Percentiles rank a stretch among this genome's conserved stretches.
Conservation (phyloP, 441 rosid genomes). For the Jatropha multifida region DNA sequence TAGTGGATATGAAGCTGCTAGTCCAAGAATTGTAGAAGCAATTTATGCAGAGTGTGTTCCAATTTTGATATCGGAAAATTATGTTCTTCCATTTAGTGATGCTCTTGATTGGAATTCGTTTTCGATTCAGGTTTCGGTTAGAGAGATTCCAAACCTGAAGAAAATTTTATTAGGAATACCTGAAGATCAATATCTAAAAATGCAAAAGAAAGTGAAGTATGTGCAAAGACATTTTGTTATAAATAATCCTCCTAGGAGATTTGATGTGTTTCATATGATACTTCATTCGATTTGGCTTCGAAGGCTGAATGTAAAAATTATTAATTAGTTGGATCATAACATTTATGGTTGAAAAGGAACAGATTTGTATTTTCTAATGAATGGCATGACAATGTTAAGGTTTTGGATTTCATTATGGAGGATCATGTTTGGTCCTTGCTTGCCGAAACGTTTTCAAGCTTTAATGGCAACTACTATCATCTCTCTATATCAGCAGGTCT, state of each 20-base stretch:
- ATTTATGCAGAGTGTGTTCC: slow-evolving; percentile 68
- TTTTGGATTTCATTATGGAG: too few species aligned
- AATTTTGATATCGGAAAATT: slow-evolving; percentile 50
- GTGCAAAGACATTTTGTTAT: slow-evolving; percentile 53
- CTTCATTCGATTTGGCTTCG: slow-evolving; percentile 65
- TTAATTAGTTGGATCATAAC: background rate
- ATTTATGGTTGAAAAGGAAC: too few species aligned
- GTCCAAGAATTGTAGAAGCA: slow-evolving; percentile 60
- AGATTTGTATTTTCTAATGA: too few species aligned
- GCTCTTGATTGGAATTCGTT: slow-evolving; percentile 62
- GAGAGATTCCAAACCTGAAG: slow-evolving; percentile 48
- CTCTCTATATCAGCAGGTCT: too few species aligned
- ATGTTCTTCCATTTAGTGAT: slow-evolving; percentile 53
- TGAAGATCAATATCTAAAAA: slow-evolving; percentile 32
- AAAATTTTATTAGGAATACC: slow-evolving; percentile 45
- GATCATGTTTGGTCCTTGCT: too few species aligned
- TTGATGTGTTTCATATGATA: slow-evolving; percentile 61
- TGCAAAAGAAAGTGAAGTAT: slow-evolving; percentile 39
- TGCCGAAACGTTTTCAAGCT: too few species aligned
- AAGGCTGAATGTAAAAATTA: slow-evolving; percentile 42
- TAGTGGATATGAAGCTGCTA: slow-evolving; percentile 55
- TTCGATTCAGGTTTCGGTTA: slow-evolving; percentile 41
- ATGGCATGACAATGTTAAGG: too few species aligned
- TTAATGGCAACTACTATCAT: too few species aligned
- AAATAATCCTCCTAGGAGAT: slow-evolving; percentile 52